A percentile compares a stretch with the other conserved stretches of the same genome.
Conservation (phyloP, 179 eudicot species). For the Patellifolia procumbens region DNA sequence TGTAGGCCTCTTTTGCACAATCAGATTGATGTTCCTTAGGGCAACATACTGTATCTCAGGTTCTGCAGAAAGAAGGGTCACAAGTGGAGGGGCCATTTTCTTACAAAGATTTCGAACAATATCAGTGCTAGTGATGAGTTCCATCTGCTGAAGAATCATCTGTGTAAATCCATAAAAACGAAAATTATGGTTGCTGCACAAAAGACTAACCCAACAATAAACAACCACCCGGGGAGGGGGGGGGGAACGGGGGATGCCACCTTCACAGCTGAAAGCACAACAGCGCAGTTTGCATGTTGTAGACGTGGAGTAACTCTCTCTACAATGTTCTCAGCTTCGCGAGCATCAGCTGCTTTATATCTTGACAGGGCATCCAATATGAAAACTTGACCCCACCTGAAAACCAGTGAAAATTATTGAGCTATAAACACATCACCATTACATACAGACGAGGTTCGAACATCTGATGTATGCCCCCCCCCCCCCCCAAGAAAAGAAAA, state of each 20-base stretch:
- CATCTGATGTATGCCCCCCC: background rate
- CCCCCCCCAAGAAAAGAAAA: background rate
- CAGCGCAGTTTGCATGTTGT: slow-evolving; percentile 99
- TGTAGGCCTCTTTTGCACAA: slow-evolving; percentile 95
- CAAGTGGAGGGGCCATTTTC: slow-evolving; percentile 99
- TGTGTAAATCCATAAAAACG: slow-evolving; percentile 32
- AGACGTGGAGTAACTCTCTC: slow-evolving; percentile 94
- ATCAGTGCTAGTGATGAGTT: slow-evolving; percentile 92
- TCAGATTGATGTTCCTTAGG: slow-evolving; percentile 87
- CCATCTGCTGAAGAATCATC: slow-evolving; percentile 99
- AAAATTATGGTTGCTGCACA: slow-evolving; percentile 5
- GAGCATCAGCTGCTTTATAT: slow-evolving; percentile 94
- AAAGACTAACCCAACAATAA: slow-evolving; percentile 3
- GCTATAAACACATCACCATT: background rate
- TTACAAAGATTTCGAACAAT: slow-evolving; percentile 94
- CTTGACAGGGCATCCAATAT: slow-evolving; percentile 94
- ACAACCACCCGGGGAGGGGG: background rate
- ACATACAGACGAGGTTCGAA: background rate
- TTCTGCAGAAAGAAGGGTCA: slow-evolving; percentile 97
- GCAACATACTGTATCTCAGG: slow-evolving; percentile 99
- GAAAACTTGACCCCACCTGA: slow-evolving; percentile 99
- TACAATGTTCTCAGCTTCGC: slow-evolving; percentile 98
- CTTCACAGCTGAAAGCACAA: slow-evolving; percentile 99
- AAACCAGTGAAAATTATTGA: slow-evolving; percentile 12
- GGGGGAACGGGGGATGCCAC: slow-evolving; percentile 30